Base-by-base conservation (phyloP, 2,329 filamentous ascomycete species). In the Didymella pinodella region DNA sequence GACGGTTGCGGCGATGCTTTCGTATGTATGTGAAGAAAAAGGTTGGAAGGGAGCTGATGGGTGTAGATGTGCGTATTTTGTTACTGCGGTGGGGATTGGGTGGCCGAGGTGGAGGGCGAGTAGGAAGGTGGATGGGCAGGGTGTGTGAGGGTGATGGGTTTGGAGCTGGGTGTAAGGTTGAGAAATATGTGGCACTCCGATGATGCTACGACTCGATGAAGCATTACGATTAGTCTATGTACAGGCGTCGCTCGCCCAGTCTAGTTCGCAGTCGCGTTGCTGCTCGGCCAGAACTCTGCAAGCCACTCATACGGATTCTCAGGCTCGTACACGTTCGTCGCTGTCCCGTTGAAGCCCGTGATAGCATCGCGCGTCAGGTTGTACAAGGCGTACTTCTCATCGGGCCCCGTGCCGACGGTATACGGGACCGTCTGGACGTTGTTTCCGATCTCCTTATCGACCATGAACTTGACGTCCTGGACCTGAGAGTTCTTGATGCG, bases 361-460 rank as follows among this genome's bases (percentile, higher is more conserved):
- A 70, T 63, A 7, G 50, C 57, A 43, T 70, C 67, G 25, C 67
- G 66, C 0, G 67, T 70, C 45, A 68, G 8, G 49, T 70, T 68
- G 62, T 68, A 70, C 47, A 70, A 29, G 26, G 67, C 67, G 41
- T 70, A 70, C 44, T 70, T 70, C 62, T 70, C 67, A 53, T 70
- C 67, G 1, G 67, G 66, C 0, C 67, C 67, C 7, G 66, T 70
- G 4, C 67, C 67, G 26, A 70, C 61, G 8, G 66, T 68, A 46
- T 70, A 70, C 0, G 66, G 67, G 2, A 70, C 67, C 1, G 67
- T 70, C 47, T 70, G 67, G 22, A 70, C 67, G 41, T 70, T 70
- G 54, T 70, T 70, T 1, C 66, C 66, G 45, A 70, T 70, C 52
- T 68, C 66, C 59, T 69, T 70, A 55, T 70, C 66, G 16, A 69